These are phyloP conservation scores for Serendipita vermifera DNA, from an alignment of 768 basidiomycete species.

Conservation along the genomic window DNA sequence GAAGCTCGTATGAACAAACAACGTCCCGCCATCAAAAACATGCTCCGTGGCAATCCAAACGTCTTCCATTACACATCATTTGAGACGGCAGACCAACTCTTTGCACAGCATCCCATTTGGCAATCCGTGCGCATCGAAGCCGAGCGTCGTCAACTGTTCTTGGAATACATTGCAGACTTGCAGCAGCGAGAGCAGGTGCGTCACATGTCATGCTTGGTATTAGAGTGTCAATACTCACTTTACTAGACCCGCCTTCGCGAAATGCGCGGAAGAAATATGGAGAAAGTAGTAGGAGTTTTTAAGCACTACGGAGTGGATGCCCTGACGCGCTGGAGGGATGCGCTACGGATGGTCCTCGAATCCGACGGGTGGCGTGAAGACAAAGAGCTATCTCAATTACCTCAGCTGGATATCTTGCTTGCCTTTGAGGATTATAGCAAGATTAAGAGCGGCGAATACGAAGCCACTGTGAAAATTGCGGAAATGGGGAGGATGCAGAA, in stretches of 20 bases:
- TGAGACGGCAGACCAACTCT: slow-evolving; percentile 73
- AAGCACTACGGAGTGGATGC: slow-evolving; percentile 83
- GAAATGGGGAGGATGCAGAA: slow-evolving; percentile 74
- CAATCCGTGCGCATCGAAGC: slow-evolving; percentile 71
- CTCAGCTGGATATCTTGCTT: slow-evolving; percentile 80
- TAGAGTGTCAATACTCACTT: background rate
- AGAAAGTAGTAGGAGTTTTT: slow-evolving; percentile 73
- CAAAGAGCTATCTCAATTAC: slow-evolving; percentile 63
- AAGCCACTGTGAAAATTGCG: slow-evolving; percentile 65
- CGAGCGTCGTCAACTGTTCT: slow-evolving; percentile 78
- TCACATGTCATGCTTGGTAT: slow-evolving; percentile 15
- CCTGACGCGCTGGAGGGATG: slow-evolving; percentile 83
- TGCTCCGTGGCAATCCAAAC: slow-evolving; percentile 76
- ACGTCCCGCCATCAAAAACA: slow-evolving; percentile 73
- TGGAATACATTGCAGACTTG: slow-evolving; percentile 79
- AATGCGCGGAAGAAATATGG: slow-evolving; percentile 62
- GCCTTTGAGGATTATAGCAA: slow-evolving; percentile 92
- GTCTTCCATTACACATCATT: slow-evolving; percentile 91
- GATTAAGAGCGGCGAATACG: slow-evolving; percentile 80
- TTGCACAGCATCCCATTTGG: slow-evolving; percentile 85
- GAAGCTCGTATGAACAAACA: slow-evolving; percentile 73
- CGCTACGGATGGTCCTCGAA: slow-evolving; percentile 59
- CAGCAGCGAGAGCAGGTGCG: slow-evolving; percentile 81
- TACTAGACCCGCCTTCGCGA: slow-evolving; percentile 68
- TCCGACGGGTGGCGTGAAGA: slow-evolving; percentile 73